A percentile compares a stretch with the other conserved stretches of the same genome.
Conservation (phyloP, 768 basidiomycete species). For the Russula ochroleuca region DNA sequence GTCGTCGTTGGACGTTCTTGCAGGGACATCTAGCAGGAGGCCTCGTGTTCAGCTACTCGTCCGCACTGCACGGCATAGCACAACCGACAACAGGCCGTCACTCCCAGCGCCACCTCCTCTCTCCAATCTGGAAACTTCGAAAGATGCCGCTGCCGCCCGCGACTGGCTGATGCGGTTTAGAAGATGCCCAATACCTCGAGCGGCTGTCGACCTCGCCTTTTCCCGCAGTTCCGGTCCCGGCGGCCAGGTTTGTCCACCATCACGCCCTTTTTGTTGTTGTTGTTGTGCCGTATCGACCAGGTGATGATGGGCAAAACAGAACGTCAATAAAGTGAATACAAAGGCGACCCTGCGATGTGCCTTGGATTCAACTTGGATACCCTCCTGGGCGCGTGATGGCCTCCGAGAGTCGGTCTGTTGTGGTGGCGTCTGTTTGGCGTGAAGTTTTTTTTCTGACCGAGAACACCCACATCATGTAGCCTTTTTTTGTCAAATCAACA, state of each 20-base stretch:
- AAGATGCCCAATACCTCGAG: conserved; percentile 42
- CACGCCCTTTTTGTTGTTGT: background rate
- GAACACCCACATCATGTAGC: conserved; percentile 39
- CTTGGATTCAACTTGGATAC: conserved; percentile 61
- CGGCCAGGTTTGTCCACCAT: conserved; percentile 55
- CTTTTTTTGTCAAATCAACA: conserved; percentile 63
- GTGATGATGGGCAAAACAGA: conserved; percentile 46
- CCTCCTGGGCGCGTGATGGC: conserved; percentile 53
- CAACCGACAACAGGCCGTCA: conserved; percentile 7
- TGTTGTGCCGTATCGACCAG: background rate
- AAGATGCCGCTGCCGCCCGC: conserved; percentile 22
- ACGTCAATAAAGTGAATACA: conserved; percentile 88
- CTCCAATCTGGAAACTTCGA: conserved; percentile 14
- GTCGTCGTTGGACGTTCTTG: background rate
- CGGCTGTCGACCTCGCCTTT: conserved; percentile 58
- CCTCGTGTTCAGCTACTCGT: background rate
- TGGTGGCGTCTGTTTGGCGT: conserved; percentile 8
- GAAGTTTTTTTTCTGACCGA: background rate
- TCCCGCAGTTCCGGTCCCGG: conserved; percentile 82
- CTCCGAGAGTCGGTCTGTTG: conserved; percentile 49
- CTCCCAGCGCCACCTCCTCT: conserved; percentile 26
- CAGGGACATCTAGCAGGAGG: background rate
- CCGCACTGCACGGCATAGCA: conserved; percentile 7
- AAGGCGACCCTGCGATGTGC: conserved; percentile 65
- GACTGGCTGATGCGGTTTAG: conserved; percentile 24